These are phyloP conservation scores for Backusella mclennaniae DNA, from an alignment of 192 early-diverging fungal genomes.

Conservation along the genomic window DNA sequence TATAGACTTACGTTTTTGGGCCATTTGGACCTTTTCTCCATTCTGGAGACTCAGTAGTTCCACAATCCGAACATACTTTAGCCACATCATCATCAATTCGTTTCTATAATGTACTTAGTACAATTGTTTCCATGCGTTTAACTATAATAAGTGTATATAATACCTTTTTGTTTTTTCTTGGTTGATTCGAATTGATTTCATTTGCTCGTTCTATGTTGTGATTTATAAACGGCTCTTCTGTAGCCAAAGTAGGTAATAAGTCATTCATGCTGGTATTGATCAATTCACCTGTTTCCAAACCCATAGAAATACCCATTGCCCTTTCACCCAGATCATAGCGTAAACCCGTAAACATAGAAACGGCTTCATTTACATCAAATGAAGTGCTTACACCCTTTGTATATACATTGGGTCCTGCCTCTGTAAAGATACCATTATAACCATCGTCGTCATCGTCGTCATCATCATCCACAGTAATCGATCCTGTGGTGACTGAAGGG, in stretches of 20 bases:
- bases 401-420: slow-evolving; percentile 19
- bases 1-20: slow-evolving; percentile 44
- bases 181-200: slow-evolving; percentile 4
- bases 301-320: slow-evolving; percentile 25
- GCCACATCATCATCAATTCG: background rate
- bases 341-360: slow-evolving; percentile 30
- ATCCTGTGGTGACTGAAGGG: background rate
- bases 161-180: slow-evolving; percentile 19
- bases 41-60: slow-evolving; percentile 50
- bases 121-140: background rate
- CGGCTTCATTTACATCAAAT: slow-evolving; percentile 16
- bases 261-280: background rate
- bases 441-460: background rate
- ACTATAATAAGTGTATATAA: background rate
- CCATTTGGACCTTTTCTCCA: slow-evolving; percentile 58
- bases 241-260: background rate
- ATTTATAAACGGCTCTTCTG: background rate
- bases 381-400: slow-evolving; percentile 21
- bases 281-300: slow-evolving; percentile 16
- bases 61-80: slow-evolving; percentile 36
- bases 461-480: background rate
- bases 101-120: background rate
- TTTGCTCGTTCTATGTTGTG: background rate
- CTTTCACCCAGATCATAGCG: slow-evolving; percentile 28
- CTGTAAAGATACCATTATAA: background rate